Evolutionary conservation across 768 basidiomycete species (phyloP).

Genomic region (Agrocybe praecox): DNA sequence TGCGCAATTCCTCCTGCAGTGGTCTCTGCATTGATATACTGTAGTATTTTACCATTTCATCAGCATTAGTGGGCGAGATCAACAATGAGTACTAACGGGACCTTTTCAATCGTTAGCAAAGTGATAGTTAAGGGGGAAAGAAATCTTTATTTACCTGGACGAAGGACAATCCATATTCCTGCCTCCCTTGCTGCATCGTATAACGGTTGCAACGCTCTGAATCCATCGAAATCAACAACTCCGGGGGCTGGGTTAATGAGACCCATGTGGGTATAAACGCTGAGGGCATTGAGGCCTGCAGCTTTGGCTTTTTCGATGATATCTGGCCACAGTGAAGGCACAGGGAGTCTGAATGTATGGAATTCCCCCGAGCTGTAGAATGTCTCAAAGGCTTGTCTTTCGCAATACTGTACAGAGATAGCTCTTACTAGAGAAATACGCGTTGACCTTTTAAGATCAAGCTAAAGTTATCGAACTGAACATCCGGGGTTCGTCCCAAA

Average conservation of each 20-base stretch:
- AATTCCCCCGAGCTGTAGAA: conserved; percentile 76
- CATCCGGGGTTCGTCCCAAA: conserved; percentile 35
- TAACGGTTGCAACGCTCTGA: conserved; percentile 68
- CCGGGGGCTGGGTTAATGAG: conserved; percentile 74
- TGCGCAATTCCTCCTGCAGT: conserved; percentile 73
- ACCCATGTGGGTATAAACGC: conserved; percentile 83
- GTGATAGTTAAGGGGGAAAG: neutral
- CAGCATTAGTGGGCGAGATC: neutral
- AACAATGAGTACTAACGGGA: conserved; percentile 31
- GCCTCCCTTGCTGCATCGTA: conserved; percentile 74
- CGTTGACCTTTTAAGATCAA: conserved; percentile 70
- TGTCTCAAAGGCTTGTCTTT: neutral
- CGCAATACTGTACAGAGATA: neutral
- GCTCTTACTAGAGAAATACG: conserved; percentile 66
- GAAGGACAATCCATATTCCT: conserved; percentile 78
- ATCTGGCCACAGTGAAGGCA: conserved; percentile 80
- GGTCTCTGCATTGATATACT: conserved; percentile 82
- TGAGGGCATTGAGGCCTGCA: conserved; percentile 76
- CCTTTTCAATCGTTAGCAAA: conserved; percentile 23
- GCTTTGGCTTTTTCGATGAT: conserved; percentile 83
- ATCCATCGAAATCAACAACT: conserved; percentile 72
- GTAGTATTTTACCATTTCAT: neutral
- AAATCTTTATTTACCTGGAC: conserved; percentile 55
- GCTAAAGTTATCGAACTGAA: conserved; percentile 69
- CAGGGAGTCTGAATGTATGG: conserved; percentile 81